Evolutionary conservation across 306 rosid genomes (phyloP).

Genomic region (Rosa multiflora): DNA sequence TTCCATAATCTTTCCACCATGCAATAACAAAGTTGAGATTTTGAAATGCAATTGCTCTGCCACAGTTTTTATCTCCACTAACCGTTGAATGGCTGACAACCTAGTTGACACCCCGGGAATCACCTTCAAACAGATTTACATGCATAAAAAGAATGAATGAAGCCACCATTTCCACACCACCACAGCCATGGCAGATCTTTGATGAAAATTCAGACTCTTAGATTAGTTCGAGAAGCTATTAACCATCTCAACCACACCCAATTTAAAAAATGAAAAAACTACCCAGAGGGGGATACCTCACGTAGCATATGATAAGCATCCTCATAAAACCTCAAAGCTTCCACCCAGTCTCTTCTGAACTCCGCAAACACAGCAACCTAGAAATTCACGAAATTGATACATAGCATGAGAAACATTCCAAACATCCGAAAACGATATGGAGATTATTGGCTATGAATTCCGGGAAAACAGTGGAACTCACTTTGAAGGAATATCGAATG

Average conservation of each 20-base stretch:
- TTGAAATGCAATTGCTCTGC: slow-evolving; percentile 90
- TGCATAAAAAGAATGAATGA: slow-evolving; percentile 3
- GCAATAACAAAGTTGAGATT: slow-evolving; percentile 82
- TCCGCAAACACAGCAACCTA: slow-evolving; percentile 98
- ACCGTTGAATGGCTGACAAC: slow-evolving; percentile 70
- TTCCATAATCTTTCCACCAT: slow-evolving; percentile 87
- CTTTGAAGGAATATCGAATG: slow-evolving; percentile 90
- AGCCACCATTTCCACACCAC: not conserved
- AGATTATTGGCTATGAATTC: not conserved
- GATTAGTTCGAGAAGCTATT: not conserved
- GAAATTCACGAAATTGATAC: slow-evolving; percentile 40
- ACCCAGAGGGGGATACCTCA: slow-evolving; percentile 50
- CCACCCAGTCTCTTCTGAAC: slow-evolving; percentile 88
- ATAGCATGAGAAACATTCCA: slow-evolving; percentile 27
- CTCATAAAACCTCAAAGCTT: slow-evolving; percentile 85
- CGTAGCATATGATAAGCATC: slow-evolving; percentile 85
- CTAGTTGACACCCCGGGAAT: slow-evolving; percentile 69
- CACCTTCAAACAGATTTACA: slow-evolving; percentile 53
- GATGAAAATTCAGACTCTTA: too few species aligned
- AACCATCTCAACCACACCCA: not conserved
- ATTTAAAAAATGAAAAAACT: not conserved
- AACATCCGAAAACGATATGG: slow-evolving; percentile 14
- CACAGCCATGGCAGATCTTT: not conserved
- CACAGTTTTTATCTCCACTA: slow-evolving; percentile 77
- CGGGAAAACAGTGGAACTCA: slow-evolving; percentile 22